phyloP scores from a whole-genome alignment of 495 filamentous ascomycete species.

The Hypoxylon intermedium region DNA sequence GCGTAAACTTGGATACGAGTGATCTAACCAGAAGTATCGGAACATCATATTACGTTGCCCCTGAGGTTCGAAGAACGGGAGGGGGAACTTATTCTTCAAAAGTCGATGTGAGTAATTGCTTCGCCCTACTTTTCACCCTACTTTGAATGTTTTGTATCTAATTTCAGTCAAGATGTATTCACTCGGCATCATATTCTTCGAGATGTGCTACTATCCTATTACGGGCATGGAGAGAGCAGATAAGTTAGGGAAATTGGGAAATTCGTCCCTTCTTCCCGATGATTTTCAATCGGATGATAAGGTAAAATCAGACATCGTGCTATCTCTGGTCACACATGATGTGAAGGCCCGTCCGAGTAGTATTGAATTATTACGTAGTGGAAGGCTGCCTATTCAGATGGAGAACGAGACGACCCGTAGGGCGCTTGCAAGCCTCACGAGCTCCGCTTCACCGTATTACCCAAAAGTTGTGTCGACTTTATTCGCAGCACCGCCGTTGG shows the following conservation, averaged over 20 bases:
- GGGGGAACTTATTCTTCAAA: conserved; percentile 85
- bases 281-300: conserved; percentile 81
- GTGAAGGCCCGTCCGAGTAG: conserved; percentile 86
- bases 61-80: conserved; percentile 79
- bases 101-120: conserved; percentile 78
- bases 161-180: conserved; percentile 81
- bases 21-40: conserved; percentile 85
- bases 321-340: conserved; percentile 79
- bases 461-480: conserved; percentile 84
- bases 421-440: conserved; percentile 78
- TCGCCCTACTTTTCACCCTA: not conserved
- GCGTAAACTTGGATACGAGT: conserved; percentile 57
- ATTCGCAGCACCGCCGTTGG: conserved; percentile 71
- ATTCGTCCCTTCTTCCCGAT: conserved; percentile 69
- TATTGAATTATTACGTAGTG: conserved; percentile 81
- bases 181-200: conserved; percentile 95
- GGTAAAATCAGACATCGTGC: conserved; percentile 73
- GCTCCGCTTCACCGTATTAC: conserved; percentile 86
- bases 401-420: conserved; percentile 89
- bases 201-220: conserved; percentile 87
- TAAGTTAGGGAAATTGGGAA: conserved; percentile 73
- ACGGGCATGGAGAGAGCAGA: conserved; percentile 88
- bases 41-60: conserved; percentile 94
- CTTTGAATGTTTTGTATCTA: conserved; percentile 3
- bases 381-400: conserved; percentile 85